Percentiles rank a stretch among this genome's conserved stretches.
These are phyloP conservation scores for Cerioporus squamosus DNA, from an alignment of 1,284 basidiomycete genomes.

Conservation along the genomic window DNA sequence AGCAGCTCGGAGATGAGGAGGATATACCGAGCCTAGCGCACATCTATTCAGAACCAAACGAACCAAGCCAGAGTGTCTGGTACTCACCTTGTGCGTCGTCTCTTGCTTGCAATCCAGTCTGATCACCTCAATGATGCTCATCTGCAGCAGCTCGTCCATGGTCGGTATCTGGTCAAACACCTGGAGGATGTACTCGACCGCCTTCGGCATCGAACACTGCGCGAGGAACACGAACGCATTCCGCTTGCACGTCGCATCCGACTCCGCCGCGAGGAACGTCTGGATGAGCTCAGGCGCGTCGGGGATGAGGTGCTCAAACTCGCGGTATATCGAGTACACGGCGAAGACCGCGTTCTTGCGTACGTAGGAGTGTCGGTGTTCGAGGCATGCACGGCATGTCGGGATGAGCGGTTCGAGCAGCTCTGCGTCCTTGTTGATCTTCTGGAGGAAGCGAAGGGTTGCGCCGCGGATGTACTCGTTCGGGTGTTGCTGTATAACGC, in stretches of 20 bases:
- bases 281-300: constrained; percentile 97
- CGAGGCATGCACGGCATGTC: constrained; percentile 91
- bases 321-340: constrained; percentile 92
- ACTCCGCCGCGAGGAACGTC: constrained; percentile 97
- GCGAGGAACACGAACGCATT: constrained; percentile 97
- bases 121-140: constrained; percentile 96
- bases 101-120: constrained; percentile 90
- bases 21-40: constrained; percentile 82
- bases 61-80: neutral
- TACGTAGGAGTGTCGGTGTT: constrained; percentile 98
- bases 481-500: constrained; percentile 83
- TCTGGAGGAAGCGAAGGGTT: constrained; percentile 95
- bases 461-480: constrained; percentile 99
- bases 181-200: constrained; percentile 89
- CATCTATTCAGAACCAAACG: neutral
- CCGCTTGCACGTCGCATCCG: constrained; percentile 95
- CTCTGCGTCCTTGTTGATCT: constrained; percentile 92
- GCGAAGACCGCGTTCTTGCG: constrained; percentile 99
- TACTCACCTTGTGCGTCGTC: constrained; percentile 74
- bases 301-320: constrained; percentile 94
- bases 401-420: constrained; percentile 96
- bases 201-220: constrained; percentile 87
- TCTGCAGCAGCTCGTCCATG: constrained; percentile 95
- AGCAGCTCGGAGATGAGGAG: constrained; percentile 95
- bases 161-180: constrained; percentile 85